A percentile compares a stretch with the other conserved stretches of the same genome.
Conservation (phyloP, 805 yeast species). For the Wickerhamomyces subpelliculosus region DNA sequence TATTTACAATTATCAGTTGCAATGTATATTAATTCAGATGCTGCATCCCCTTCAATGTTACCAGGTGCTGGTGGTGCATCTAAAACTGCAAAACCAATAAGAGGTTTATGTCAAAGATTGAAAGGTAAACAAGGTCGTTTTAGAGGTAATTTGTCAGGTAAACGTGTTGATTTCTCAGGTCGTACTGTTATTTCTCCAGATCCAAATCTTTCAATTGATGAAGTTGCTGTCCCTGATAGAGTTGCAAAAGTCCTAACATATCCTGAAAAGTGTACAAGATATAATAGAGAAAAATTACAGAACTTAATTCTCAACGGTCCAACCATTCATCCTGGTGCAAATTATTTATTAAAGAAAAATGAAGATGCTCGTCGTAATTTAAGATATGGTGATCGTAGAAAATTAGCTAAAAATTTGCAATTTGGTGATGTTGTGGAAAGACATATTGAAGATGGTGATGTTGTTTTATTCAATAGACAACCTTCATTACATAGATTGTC, state of each 20-base stretch:
- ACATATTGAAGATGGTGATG: slow-evolving; percentile 95
- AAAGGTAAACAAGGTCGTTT: slow-evolving; percentile 99
- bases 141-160: slow-evolving; percentile 96
- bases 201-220: slow-evolving; percentile 90
- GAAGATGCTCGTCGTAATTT: slow-evolving; percentile 84
- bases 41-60: slow-evolving; percentile 71
- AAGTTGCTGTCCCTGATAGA: slow-evolving; percentile 96
- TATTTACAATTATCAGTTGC: slow-evolving; percentile 92
- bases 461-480: slow-evolving; percentile 93
- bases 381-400: slow-evolving; percentile 78
- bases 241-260: slow-evolving; percentile 94
- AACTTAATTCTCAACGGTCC: slow-evolving; percentile 78
- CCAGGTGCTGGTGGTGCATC: slow-evolving; percentile 57
- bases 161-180: slow-evolving; percentile 97
- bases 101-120: slow-evolving; percentile 94
- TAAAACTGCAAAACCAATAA: slow-evolving; percentile 61
- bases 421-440: slow-evolving; percentile 94
- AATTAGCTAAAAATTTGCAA: slow-evolving; percentile 66
- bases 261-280: slow-evolving; percentile 90
- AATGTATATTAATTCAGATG: slow-evolving; percentile 94
- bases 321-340: slow-evolving; percentile 91
- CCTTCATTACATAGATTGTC: slow-evolving; percentile 95
- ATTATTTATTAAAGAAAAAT: slow-evolving; percentile 74
- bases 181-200: slow-evolving; percentile 98
- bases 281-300: slow-evolving; percentile 75